Conservation (phyloP, 2,329 filamentous ascomycete species). For the Talaromyces amestolkiae region DNA sequence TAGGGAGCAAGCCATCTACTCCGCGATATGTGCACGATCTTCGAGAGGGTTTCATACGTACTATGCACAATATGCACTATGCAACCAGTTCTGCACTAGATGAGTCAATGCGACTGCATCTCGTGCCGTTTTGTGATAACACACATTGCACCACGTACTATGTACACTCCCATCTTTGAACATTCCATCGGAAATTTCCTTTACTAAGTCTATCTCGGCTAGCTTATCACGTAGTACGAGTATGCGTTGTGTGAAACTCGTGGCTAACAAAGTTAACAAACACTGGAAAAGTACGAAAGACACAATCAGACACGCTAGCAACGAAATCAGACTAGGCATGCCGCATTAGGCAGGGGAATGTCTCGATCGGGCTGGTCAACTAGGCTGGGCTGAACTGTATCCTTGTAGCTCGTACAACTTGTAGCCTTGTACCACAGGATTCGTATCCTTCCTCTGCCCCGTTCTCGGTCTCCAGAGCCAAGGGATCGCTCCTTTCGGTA, state of each 20-base stretch:
- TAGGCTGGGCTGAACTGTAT: neutral
- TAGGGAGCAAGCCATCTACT: neutral
- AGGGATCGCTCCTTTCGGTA: neutral
- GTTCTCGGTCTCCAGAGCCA: neutral
- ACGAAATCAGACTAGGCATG: neutral
- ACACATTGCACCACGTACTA: neutral
- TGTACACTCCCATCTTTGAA: neutral
- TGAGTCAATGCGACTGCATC: neutral
- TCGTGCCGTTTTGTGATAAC: neutral
- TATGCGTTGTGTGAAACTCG: neutral
- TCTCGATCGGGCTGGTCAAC: neutral
- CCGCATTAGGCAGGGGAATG: conserved; percentile 1
- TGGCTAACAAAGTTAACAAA: neutral
- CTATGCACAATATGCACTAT: neutral
- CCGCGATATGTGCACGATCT: neutral
- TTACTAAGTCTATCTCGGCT: neutral
- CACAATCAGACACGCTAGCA: neutral
- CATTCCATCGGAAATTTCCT: neutral
- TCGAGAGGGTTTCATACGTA: neutral
- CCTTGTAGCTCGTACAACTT: neutral
- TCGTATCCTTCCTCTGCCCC: neutral
- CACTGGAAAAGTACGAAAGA: neutral
- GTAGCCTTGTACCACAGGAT: neutral
- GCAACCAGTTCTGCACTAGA: neutral
- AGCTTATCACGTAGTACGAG: neutral